Evolutionary conservation across 2,329 filamentous ascomycete species (phyloP).

Genomic region (Apiospora sp.): DNA sequence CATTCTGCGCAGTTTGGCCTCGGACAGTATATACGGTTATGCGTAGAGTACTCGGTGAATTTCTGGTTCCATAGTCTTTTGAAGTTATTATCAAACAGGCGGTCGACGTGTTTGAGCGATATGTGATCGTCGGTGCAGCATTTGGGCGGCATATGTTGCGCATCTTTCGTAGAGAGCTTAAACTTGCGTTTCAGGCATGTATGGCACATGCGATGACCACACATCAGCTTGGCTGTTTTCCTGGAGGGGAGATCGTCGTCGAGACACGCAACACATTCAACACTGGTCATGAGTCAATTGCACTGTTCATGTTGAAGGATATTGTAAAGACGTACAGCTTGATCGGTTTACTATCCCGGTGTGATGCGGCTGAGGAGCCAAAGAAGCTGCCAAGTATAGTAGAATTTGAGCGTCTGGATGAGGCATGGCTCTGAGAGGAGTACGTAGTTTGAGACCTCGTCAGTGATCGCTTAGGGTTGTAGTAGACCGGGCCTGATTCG

Average conservation of each 20-base stretch:
- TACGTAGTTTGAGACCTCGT: slow-evolving; percentile 44
- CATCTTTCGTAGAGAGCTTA: slow-evolving; percentile 77
- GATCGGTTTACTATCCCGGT: slow-evolving; percentile 36
- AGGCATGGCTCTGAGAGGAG: slow-evolving; percentile 49
- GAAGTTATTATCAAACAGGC: slow-evolving; percentile 76
- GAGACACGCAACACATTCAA: slow-evolving; percentile 77
- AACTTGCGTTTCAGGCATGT: slow-evolving; percentile 79
- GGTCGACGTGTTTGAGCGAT: slow-evolving; percentile 77
- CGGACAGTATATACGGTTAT: slow-evolving; percentile 81
- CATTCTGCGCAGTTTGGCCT: slow-evolving; percentile 76
- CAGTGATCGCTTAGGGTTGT: slow-evolving; percentile 42
- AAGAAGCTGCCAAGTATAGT: slow-evolving; percentile 44
- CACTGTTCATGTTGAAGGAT: background rate
- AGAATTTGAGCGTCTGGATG: slow-evolving; percentile 44
- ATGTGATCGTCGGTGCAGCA: slow-evolving; percentile 82
- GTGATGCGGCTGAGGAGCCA: slow-evolving; percentile 36
- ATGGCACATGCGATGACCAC: slow-evolving; percentile 84
- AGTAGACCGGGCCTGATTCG: slow-evolving; percentile 43
- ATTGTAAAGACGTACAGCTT: slow-evolving; percentile 39
- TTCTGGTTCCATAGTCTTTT: slow-evolving; percentile 84
- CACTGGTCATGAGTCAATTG: slow-evolving; percentile 51
- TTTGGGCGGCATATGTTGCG: slow-evolving; percentile 82
- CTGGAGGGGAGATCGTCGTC: slow-evolving; percentile 67
- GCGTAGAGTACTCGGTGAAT: slow-evolving; percentile 77
- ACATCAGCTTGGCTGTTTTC: slow-evolving; percentile 75